phyloP scores from a whole-genome alignment of 2,329 filamentous ascomycete species.

The Lachnellula arida region DNA sequence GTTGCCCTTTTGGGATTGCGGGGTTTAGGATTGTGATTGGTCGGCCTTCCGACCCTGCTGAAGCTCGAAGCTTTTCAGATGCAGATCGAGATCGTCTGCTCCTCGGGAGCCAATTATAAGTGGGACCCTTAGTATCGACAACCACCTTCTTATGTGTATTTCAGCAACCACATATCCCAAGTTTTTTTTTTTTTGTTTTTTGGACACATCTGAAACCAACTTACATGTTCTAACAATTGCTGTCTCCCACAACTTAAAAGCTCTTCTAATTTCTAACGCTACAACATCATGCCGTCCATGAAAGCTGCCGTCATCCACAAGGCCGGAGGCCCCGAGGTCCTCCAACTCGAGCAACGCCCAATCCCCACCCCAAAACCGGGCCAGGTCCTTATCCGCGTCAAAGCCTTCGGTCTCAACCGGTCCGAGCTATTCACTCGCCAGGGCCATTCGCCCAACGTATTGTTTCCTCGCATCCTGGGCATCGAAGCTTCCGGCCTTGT shows the following conservation, averaged over 20 bases:
- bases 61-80: too few relatives aligned
- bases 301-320: constrained; percentile 19
- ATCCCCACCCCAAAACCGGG: constrained; percentile 38
- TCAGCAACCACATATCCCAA: too few relatives aligned
- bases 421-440: constrained; percentile 60
- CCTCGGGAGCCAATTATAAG: too few relatives aligned
- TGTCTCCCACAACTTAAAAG: too few relatives aligned
- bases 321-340: constrained; percentile 17
- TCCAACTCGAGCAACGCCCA: constrained; percentile 16
- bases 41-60: neutral
- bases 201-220: too few relatives aligned
- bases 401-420: constrained; percentile 77
- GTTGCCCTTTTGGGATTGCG: neutral
- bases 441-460: constrained; percentile 18
- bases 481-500: constrained; percentile 22
- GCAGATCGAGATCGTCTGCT: too few relatives aligned
- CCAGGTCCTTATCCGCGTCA: constrained; percentile 73
- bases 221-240: too few relatives aligned
- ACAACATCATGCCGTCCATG: constrained; percentile 13
- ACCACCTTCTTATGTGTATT: too few relatives aligned
- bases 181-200: too few relatives aligned
- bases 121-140: too few relatives aligned
- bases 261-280: neutral
- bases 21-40: neutral
- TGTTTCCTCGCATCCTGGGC: constrained; percentile 21